A percentile compares a stretch with the other conserved stretches of the same genome.
Evolutionary conservation across 305 asterid species (phyloP).

Genomic region (Ruellia speciosa): DNA sequence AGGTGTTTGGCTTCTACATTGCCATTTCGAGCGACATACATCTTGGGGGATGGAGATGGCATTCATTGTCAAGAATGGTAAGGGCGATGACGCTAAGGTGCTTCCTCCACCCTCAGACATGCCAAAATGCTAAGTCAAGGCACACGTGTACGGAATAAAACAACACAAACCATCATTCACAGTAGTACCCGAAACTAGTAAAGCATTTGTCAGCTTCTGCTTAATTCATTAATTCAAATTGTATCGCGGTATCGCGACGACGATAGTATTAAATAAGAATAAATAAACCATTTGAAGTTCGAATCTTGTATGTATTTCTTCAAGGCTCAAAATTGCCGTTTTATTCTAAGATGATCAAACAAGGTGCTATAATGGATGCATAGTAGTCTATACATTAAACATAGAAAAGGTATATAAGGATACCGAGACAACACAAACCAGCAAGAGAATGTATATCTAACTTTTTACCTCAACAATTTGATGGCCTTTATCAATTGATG

Average conservation of each 20-base stretch:
- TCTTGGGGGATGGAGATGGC: constrained; percentile 57
- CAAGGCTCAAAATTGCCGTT: neutral
- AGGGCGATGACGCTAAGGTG: constrained; percentile 21
- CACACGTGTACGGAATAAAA: neutral
- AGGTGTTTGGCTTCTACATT: constrained; percentile 66
- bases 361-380: neutral
- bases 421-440: neutral
- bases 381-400: neutral
- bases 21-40: constrained; percentile 51
- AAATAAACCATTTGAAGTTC: constrained; percentile 14
- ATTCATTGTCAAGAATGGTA: constrained; percentile 42
- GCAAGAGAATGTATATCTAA: constrained; percentile 14
- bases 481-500: constrained; percentile 54
- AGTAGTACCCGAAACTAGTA: neutral
- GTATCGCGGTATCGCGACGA: neutral
- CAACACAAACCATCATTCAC: neutral
- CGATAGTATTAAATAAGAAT: neutral
- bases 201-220: too few species aligned
- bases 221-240: neutral
- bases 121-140: constrained; percentile 31
- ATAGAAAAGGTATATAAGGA: neutral
- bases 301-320: neutral
- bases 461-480: constrained; percentile 38
- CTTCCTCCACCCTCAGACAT: constrained; percentile 46
- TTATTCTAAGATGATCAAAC: constrained; percentile 4